phyloP scores from a whole-genome alignment of 768 basidiomycete species.

The Trametes cingulata region DNA sequence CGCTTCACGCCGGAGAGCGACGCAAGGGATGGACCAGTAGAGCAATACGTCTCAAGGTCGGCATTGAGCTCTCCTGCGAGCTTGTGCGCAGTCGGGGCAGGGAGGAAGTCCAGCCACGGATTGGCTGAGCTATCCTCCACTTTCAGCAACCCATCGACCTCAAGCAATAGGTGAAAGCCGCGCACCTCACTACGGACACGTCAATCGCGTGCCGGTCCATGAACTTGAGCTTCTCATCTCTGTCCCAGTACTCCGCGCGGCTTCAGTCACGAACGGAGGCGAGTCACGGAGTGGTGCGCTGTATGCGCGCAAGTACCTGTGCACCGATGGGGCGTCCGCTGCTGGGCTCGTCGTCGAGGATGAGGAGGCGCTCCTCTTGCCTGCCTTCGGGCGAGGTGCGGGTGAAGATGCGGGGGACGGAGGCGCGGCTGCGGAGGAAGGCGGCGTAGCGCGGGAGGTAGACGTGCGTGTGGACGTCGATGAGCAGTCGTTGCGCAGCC shows the following conservation, averaged over 20 bases:
- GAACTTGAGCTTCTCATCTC: conserved; percentile 75
- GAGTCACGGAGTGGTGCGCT: not conserved
- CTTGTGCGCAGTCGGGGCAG: conserved; percentile 60
- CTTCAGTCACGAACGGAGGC: not conserved
- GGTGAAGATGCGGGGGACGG: conserved; percentile 67
- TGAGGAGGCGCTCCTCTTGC: conserved; percentile 69
- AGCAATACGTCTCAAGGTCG: conserved; percentile 80
- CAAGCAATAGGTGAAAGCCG: not conserved
- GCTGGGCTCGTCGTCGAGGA: conserved; percentile 78
- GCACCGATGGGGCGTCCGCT: conserved; percentile 79
- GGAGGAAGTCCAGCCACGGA: conserved; percentile 89
- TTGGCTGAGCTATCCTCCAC: conserved; percentile 66
- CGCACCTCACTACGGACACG: conserved; percentile 74
- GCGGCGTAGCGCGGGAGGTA: conserved; percentile 80
- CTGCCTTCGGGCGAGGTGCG: conserved; percentile 46
- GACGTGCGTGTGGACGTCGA: conserved; percentile 87
- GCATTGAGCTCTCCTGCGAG: conserved; percentile 73
- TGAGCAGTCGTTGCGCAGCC: conserved; percentile 42
- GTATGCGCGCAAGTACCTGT: conserved; percentile 45
- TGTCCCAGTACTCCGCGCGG: conserved; percentile 68
- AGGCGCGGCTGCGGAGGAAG: conserved; percentile 61
- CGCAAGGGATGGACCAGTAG: conserved; percentile 53
- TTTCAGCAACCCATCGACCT: not conserved
- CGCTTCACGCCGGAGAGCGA: conserved; percentile 48
- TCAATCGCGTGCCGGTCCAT: conserved; percentile 85